Conservation (phyloP, 345 rosid species). For the Raphanus sativus region DNA sequence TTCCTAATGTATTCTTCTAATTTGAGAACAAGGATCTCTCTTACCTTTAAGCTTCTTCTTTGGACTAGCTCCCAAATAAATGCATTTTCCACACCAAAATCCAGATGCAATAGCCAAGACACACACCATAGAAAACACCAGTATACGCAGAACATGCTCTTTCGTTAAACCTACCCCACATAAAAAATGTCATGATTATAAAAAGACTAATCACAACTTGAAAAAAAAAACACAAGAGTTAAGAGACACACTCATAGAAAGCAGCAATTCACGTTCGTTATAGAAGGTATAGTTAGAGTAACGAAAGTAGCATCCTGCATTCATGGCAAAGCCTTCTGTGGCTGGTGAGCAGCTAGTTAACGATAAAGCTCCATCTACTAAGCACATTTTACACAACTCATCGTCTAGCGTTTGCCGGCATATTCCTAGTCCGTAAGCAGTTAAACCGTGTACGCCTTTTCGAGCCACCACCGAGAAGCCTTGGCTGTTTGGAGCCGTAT, state of each 20-base stretch:
- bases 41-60: conserved; percentile 36
- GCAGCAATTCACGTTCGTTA: conserved; percentile 23
- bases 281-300: conserved; percentile 43
- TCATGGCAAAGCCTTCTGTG: conserved; percentile 47
- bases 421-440: conserved; percentile 45
- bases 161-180: conserved; percentile 21
- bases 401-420: conserved; percentile 47
- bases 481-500: conserved; percentile 33
- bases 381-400: conserved; percentile 42
- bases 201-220: background rate
- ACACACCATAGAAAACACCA: conserved; percentile 20
- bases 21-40: conserved; percentile 1
- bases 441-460: background rate
- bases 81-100: conserved; percentile 37
- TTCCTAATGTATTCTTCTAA: background rate
- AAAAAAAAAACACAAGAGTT: background rate
- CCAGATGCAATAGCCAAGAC: conserved; percentile 34
- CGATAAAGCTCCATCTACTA: conserved; percentile 37
- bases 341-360: conserved; percentile 45
- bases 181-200: background rate
- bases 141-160: background rate
- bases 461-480: conserved; percentile 38
- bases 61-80: conserved; percentile 28
- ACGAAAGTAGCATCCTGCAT: conserved; percentile 55
- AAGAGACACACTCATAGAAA: conserved; percentile 23